Conservation (phyloP, 148 eudicot species). For the Linanthus parryae region DNA sequence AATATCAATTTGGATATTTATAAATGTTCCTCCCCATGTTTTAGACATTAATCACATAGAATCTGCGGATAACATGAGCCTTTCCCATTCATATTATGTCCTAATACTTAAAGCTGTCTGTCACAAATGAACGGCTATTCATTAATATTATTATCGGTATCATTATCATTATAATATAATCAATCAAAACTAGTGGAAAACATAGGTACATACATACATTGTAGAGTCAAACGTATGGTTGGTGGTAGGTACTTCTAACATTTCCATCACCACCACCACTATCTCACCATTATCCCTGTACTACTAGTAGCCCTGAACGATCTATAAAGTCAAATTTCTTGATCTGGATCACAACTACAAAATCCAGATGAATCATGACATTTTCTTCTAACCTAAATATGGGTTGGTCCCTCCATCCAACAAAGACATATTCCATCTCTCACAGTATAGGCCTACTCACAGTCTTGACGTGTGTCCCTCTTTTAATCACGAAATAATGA, state of each 20-base stretch:
- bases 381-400: too few species aligned
- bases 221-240: conserved; percentile 3
- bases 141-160: too few species aligned
- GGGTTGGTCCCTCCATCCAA: too few species aligned
- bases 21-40: not conserved
- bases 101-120: too few species aligned
- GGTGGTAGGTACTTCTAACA: conserved; percentile 1
- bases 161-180: not conserved
- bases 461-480: too few species aligned
- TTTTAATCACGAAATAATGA: too few species aligned
- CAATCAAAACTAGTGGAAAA: not conserved
- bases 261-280: conserved; percentile 1
- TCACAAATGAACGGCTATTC: too few species aligned
- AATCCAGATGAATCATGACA: not conserved
- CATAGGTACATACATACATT: conserved; percentile 12
- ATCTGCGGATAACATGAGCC: not conserved
- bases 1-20: not conserved
- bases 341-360: not conserved
- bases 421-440: too few species aligned
- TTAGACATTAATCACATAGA: not conserved
- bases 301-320: too few species aligned
- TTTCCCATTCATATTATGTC: too few species aligned
- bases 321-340: not conserved
- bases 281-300: conserved; percentile 7
- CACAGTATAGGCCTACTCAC: too few species aligned